Evolutionary conservation across 805 yeast genomes (phyloP).

Genomic region (Cyberlindnera sargentensis): DNA sequence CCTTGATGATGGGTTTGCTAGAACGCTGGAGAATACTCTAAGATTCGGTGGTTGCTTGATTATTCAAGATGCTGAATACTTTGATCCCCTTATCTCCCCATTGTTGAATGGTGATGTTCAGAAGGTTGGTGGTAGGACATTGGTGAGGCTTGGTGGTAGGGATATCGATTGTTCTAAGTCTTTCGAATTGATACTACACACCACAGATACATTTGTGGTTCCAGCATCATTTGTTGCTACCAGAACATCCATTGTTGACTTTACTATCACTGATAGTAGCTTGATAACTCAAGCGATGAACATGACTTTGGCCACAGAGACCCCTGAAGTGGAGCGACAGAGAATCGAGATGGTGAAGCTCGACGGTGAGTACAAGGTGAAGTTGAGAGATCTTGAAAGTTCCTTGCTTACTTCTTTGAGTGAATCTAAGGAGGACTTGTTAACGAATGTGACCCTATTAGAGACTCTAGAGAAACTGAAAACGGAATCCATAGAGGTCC

Average conservation of each 20-base stretch:
- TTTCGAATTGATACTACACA: constrained; percentile 53
- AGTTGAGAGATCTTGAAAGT: constrained; percentile 49
- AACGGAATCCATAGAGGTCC: constrained; percentile 48
- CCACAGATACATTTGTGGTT: constrained; percentile 45
- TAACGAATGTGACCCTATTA: constrained; percentile 60
- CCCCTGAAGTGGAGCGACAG: constrained; percentile 61
- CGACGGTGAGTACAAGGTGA: constrained; percentile 52
- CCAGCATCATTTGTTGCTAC: constrained; percentile 53
- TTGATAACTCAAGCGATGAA: constrained; percentile 59
- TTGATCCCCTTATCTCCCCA: constrained; percentile 66
- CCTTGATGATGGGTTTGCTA: constrained; percentile 55
- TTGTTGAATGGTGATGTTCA: constrained; percentile 55
- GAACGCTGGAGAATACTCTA: constrained; percentile 70
- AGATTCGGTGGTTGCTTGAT: constrained; percentile 76
- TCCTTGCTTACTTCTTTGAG: constrained; percentile 52
- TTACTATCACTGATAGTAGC: constrained; percentile 61
- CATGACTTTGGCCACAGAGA: constrained; percentile 41
- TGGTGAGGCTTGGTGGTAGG: constrained; percentile 53
- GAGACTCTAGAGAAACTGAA: constrained; percentile 60
- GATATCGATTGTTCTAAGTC: constrained; percentile 61
- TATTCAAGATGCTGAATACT: constrained; percentile 72
- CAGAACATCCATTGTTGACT: constrained; percentile 60
- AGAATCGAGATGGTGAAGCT: constrained; percentile 46
- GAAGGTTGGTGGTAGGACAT: constrained; percentile 60
- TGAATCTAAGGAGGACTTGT: constrained; percentile 49